Evolutionary conservation across 202 grass and related monocot genomes (phyloP).

Genomic region (Bolboschoenoplectus hybrid): DNA sequence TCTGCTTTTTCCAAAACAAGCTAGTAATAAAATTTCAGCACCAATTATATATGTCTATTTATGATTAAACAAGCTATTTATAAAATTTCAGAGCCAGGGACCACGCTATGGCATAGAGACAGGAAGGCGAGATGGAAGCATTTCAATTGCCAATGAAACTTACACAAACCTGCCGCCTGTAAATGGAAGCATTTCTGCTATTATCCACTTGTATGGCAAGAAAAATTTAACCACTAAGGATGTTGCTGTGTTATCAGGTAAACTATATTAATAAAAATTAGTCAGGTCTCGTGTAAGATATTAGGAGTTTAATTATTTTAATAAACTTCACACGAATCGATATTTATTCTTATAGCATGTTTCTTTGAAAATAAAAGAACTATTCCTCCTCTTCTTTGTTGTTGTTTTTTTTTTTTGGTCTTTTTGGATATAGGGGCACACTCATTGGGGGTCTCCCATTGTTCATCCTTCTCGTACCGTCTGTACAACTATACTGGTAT

Average conservation of each 20-base stretch:
- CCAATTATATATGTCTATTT: too few species aligned
- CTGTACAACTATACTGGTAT: constrained; percentile 41
- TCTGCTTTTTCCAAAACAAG: too few species aligned
- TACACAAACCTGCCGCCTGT: constrained; percentile 53
- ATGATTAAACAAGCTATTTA: too few species aligned
- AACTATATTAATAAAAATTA: too few species aligned
- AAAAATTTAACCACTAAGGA: constrained; percentile 54
- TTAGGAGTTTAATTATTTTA: too few species aligned
- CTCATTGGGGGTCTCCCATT: constrained; percentile 33
- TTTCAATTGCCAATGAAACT: constrained; percentile 55
- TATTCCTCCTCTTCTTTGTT: too few species aligned
- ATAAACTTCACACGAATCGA: too few species aligned
- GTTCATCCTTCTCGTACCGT: constrained; percentile 32
- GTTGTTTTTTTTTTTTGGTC: constrained; percentile 14
- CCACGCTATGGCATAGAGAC: constrained; percentile 57
- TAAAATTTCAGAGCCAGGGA: constrained; percentile 54
- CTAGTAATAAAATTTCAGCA: too few species aligned
- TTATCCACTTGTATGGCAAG: constrained; percentile 49
- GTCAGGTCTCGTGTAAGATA: too few species aligned
- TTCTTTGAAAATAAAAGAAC: too few species aligned
- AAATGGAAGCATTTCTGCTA: constrained; percentile 39
- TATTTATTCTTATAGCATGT: too few species aligned
- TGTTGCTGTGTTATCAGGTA: constrained; percentile 70
- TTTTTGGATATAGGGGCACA: constrained; percentile 28
- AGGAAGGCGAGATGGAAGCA: constrained; percentile 56